phyloP scores from a whole-genome alignment of 345 rosid species.

The Syzygium oleosum region DNA sequence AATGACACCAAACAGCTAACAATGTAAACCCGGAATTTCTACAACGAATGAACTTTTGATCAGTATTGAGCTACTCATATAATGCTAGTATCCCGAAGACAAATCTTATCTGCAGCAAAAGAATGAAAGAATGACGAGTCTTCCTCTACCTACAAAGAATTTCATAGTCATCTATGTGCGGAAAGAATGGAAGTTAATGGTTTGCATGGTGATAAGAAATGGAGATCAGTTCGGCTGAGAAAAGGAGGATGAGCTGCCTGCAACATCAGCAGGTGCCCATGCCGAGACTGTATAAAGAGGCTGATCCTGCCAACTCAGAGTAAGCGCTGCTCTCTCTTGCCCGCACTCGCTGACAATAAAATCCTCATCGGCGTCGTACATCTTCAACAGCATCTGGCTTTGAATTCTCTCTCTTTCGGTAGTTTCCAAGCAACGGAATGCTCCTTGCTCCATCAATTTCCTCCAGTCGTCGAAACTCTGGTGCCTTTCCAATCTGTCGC shows the following conservation, averaged over 20 bases:
- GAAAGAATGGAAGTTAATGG: slow-evolving; percentile 10
- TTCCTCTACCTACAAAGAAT: slow-evolving; percentile 25
- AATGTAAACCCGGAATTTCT: neutral
- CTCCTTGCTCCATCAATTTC: slow-evolving; percentile 76
- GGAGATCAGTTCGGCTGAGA: slow-evolving; percentile 40
- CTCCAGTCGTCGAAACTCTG: slow-evolving; percentile 58
- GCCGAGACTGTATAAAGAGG: slow-evolving; percentile 84
- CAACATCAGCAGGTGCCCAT: slow-evolving; percentile 55
- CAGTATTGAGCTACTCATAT: slow-evolving; percentile 12
- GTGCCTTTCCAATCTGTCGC: slow-evolving; percentile 77
- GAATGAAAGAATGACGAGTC: neutral
- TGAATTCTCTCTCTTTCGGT: slow-evolving; percentile 75
- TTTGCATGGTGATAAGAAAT: slow-evolving; percentile 18
- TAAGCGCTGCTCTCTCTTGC: slow-evolving; percentile 39
- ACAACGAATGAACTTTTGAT: slow-evolving; percentile 8
- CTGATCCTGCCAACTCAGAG: slow-evolving; percentile 76
- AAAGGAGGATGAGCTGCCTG: slow-evolving; percentile 54
- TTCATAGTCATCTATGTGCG: slow-evolving; percentile 24
- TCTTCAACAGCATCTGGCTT: slow-evolving; percentile 77
- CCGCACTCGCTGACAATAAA: slow-evolving; percentile 37
- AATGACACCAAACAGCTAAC: neutral
- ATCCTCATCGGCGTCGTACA: slow-evolving; percentile 42
- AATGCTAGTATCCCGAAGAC: slow-evolving; percentile 6
- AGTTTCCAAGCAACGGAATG: slow-evolving; percentile 47
- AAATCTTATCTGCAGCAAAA: slow-evolving; percentile 32